Conservation (phyloP, 2,329 filamentous ascomycete genomes). For the Monilinia fructigena region DNA sequence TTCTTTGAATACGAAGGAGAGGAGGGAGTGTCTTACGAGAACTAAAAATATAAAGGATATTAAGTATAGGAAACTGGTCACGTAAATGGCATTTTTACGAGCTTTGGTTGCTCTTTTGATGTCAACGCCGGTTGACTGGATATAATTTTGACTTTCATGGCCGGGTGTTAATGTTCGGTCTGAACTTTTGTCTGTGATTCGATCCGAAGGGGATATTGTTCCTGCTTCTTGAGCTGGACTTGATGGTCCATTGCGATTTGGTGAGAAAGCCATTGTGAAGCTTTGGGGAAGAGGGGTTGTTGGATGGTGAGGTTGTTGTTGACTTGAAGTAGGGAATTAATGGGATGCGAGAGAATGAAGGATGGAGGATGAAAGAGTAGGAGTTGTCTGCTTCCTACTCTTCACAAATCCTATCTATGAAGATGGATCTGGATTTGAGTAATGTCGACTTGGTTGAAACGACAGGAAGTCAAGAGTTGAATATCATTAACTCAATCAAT, state of each 20-base stretch:
- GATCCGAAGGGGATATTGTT: conserved; percentile 13
- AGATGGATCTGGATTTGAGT: too few species aligned
- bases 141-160: conserved; percentile 26
- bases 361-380: too few species aligned
- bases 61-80: conserved; percentile 69
- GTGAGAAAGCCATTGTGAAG: conserved; percentile 37
- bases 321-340: too few species aligned
- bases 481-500: neutral
- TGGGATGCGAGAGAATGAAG: neutral
- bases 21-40: conserved; percentile 52
- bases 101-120: conserved; percentile 51
- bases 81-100: conserved; percentile 54
- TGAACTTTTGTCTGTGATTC: conserved; percentile 22
- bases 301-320: too few species aligned
- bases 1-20: neutral
- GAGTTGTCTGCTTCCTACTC: too few species aligned
- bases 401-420: too few species aligned
- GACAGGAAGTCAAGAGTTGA: neutral
- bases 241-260: conserved; percentile 22
- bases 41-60: conserved; percentile 76
- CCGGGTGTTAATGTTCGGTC: conserved; percentile 34
- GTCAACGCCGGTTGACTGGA: conserved; percentile 34
- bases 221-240: conserved; percentile 23
- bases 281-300: conserved; percentile 32
- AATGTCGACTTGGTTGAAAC: neutral